Evolutionary conservation across 306 rosid species (phyloP).

Genomic region (Malus sieversii): DNA sequence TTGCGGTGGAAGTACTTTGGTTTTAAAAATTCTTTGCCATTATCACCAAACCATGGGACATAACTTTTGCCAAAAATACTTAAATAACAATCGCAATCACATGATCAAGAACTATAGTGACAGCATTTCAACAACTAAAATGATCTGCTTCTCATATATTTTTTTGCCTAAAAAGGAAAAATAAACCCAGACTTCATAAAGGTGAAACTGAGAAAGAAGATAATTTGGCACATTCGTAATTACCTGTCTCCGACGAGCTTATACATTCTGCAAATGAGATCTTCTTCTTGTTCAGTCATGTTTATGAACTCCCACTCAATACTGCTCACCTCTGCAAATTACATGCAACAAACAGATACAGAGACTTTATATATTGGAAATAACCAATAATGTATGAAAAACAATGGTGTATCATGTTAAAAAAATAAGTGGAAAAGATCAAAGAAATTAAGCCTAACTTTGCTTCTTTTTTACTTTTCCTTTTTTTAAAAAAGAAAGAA

Average conservation of each 20-base stretch:
- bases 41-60: background rate
- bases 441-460: background rate
- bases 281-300: constrained; percentile 53
- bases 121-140: too few relatives aligned
- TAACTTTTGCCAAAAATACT: background rate
- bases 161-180: background rate
- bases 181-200: background rate
- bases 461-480: background rate
- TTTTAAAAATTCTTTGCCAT: background rate
- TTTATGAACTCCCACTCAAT: constrained; percentile 49
- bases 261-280: constrained; percentile 51
- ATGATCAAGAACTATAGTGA: background rate
- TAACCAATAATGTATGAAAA: background rate
- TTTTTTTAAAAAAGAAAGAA: background rate
- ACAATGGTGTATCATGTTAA: background rate
- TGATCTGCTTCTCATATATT: background rate
- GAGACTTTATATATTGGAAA: background rate
- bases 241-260: constrained; percentile 57
- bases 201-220: background rate
- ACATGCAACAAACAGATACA: background rate
- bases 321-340: constrained; percentile 49
- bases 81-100: background rate
- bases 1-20: background rate
- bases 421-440: background rate
- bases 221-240: background rate